Evolutionary conservation across 192 early-diverging fungal species (phyloP), one percentile per base, ranked within the genome.

Genomic region (Coemansia sp.): DNA sequence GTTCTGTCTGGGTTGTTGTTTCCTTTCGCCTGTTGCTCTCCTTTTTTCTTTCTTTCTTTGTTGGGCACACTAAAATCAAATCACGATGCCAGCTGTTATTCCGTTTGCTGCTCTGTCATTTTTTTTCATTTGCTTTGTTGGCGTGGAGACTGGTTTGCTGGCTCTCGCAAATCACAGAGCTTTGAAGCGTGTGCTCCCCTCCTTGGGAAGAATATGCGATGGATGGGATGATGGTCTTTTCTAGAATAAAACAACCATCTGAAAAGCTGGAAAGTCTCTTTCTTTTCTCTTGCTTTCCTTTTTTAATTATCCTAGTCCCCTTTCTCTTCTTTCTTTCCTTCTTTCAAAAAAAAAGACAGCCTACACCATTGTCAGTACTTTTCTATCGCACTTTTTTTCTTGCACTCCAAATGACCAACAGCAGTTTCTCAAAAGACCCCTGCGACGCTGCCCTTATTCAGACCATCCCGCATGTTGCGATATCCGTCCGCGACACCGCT

Each of bases 401-500:
- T 57, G 43, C 43, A 12, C 41, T 37, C 22, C 65, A 38, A 68
- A 79, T 79, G 77, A 79, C 77, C 43, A 74, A 70, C 68, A 71
- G 39, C 58, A 43, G 65, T 50, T 43, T 71, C 13, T 50, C 61
- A 7, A 49, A 42, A 55, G 12, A 20, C 8, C 11, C 51, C 25
- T 49, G 59, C 45, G 19, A 54, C 43, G 3, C 39, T 59, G 55
- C 55, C 20, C 65, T 70, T 37, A 55, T 70, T 50, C 20, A 56
- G 41, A 74, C 85, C 67, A 67, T 90, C 49, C 84, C 82, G 0
- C 55, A 63, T 39, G 50, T 83, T 17, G 32, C 38, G 9, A 45
- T 65, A 20, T 60, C 54, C 2, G 89, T 93, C 32, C 56, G 66
- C 17, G 77, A 85, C 59, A 74, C 80, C 39, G 69, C 85, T 48